Evolutionary conservation across 768 basidiomycete species (phyloP).

Genomic region (Scleroderma bovista): DNA sequence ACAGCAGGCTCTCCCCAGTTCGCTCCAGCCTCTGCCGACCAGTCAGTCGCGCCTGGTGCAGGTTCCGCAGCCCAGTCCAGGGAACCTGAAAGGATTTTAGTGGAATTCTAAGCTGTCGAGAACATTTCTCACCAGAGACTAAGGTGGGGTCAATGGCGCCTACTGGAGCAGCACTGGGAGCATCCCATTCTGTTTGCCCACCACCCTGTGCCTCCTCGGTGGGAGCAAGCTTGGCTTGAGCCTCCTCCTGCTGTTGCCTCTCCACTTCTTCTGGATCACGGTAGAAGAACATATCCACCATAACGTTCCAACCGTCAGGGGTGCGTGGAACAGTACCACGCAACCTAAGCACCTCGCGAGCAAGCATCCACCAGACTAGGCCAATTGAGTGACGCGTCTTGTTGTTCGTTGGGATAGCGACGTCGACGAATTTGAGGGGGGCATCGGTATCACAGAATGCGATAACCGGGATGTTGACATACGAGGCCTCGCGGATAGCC

Average conservation of each 20-base stretch:
- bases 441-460: constrained; percentile 99
- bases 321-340: constrained; percentile 91
- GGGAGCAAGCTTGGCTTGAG: constrained; percentile 68
- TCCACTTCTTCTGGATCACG: constrained; percentile 99
- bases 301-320: constrained; percentile 92
- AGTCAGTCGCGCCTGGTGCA: constrained; percentile 56
- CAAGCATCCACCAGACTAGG: constrained; percentile 96
- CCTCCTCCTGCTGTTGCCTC: constrained; percentile 94
- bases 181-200: constrained; percentile 65
- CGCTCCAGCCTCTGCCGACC: constrained; percentile 75
- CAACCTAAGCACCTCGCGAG: constrained; percentile 94
- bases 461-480: constrained; percentile 99
- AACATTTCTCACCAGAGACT: constrained; percentile 44
- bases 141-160: constrained; percentile 76
- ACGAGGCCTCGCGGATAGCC: constrained; percentile 99
- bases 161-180: constrained; percentile 56
- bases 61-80: constrained; percentile 84
- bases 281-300: constrained; percentile 99
- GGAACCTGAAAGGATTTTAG: constrained; percentile 38
- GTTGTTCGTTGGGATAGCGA: constrained; percentile 99
- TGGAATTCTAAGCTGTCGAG: neutral
- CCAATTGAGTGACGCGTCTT: constrained; percentile 97
- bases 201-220: constrained; percentile 51
- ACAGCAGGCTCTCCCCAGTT: constrained; percentile 33
- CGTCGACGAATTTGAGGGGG: constrained; percentile 94